Evolutionary conservation across 768 basidiomycete species (phyloP).

Genomic region (Amanita phalloides): DNA sequence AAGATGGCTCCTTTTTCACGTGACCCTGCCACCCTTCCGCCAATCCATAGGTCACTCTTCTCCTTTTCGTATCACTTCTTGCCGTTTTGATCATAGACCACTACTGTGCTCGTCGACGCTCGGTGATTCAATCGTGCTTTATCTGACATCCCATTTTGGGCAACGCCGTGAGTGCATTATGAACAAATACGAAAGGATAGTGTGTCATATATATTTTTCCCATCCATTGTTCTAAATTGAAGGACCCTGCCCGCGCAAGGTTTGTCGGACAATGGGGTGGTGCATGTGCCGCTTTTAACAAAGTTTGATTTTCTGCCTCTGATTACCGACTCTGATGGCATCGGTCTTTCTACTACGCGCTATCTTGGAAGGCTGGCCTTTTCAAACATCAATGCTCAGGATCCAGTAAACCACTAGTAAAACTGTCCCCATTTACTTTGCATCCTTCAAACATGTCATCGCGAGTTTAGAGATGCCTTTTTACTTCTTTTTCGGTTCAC

Average conservation of each 20-base stretch:
- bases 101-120: constrained; percentile 41
- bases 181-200: constrained; percentile 7
- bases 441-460: neutral
- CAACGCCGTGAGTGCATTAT: neutral
- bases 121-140: constrained; percentile 37
- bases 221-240: constrained; percentile 1
- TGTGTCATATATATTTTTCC: neutral
- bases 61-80: neutral
- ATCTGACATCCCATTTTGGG: neutral
- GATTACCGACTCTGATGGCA: constrained; percentile 63
- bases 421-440: constrained; percentile 22
- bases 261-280: neutral
- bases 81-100: constrained; percentile 35
- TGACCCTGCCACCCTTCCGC: constrained; percentile 4
- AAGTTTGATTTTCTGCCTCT: constrained; percentile 16
- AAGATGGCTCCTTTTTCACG: too few species aligned
- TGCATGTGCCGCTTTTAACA: neutral
- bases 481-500: neutral
- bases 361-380: constrained; percentile 71
- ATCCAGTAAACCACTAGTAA: constrained; percentile 52
- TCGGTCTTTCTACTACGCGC: constrained; percentile 42
- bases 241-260: neutral
- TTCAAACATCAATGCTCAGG: constrained; percentile 60
- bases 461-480: too few species aligned
- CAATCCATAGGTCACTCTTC: too few species aligned